A percentile compares a stretch with the other conserved stretches of the same genome.
phyloP scores from a whole-genome alignment of 2,329 filamentous ascomycete species.

The Diplodia intermedia region DNA sequence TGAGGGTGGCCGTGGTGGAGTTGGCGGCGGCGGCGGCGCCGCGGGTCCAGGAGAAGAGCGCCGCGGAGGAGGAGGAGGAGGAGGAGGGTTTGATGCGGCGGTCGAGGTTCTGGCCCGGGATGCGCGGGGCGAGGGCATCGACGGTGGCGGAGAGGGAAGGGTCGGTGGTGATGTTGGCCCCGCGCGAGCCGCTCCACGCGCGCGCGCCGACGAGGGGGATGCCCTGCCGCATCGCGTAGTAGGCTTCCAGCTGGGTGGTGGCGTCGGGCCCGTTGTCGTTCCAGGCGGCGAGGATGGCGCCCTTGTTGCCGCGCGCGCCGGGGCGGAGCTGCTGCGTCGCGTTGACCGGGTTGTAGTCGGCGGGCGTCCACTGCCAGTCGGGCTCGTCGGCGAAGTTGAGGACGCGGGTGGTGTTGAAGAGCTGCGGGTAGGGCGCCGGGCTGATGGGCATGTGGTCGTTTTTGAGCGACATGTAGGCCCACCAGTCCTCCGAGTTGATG shows the following conservation, averaged over 20 bases:
- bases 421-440: constrained; percentile 56
- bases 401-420: constrained; percentile 54
- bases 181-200: constrained; percentile 41
- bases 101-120: constrained; percentile 55
- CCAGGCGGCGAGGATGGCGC: constrained; percentile 43
- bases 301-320: constrained; percentile 50
- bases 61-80: constrained; percentile 24
- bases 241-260: constrained; percentile 37
- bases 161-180: constrained; percentile 46
- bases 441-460: constrained; percentile 59
- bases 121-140: constrained; percentile 47
- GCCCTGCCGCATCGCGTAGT: constrained; percentile 37
- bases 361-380: constrained; percentile 57
- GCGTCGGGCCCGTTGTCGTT: constrained; percentile 34
- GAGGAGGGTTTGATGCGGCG: constrained; percentile 35
- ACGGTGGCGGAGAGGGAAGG: constrained; percentile 57
- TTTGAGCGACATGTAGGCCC: constrained; percentile 63
- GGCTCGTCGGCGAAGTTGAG: constrained; percentile 53
- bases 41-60: constrained; percentile 62
- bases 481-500: constrained; percentile 59
- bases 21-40: constrained; percentile 64
- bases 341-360: constrained; percentile 48
- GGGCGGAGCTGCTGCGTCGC: constrained; percentile 41
- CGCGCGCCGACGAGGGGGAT: constrained; percentile 39
- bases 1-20: constrained; percentile 51